A percentile compares a stretch with the other conserved stretches of the same genome.
phyloP scores from a whole-genome alignment of 1,139 yeast genomes.

The Trichomonascaceae sp. region DNA sequence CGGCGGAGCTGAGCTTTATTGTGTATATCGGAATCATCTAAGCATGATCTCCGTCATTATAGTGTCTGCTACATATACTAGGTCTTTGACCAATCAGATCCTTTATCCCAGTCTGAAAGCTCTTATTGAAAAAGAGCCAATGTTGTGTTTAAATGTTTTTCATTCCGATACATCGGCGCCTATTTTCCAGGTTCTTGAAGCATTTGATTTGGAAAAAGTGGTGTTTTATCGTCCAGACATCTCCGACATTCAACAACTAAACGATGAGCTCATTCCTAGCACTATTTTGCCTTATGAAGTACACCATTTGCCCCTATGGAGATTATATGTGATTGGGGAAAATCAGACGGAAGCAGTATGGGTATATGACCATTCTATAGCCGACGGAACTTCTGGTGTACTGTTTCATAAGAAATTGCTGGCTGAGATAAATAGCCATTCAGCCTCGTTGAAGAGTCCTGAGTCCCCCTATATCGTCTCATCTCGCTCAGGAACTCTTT shows the following conservation, averaged over 20 bases:
- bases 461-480: background rate
- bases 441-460: background rate
- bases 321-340: conserved; percentile 13
- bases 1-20: conserved; percentile 14
- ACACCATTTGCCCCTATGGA: conserved; percentile 16
- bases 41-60: conserved; percentile 14
- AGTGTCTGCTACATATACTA: conserved; percentile 13
- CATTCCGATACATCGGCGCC: conserved; percentile 6
- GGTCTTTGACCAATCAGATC: conserved; percentile 7
- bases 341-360: conserved; percentile 13
- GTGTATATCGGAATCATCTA: conserved; percentile 11
- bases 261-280: conserved; percentile 21
- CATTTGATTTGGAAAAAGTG: conserved; percentile 11
- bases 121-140: conserved; percentile 10
- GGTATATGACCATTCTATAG: conserved; percentile 19
- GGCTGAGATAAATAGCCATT: conserved; percentile 12
- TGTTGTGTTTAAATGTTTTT: conserved; percentile 10
- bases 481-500: background rate
- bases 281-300: conserved; percentile 11
- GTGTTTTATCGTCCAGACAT: conserved; percentile 10
- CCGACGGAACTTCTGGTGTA: conserved; percentile 21
- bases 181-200: conserved; percentile 5
- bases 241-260: conserved; percentile 7
- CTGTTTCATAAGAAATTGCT: conserved; percentile 17
- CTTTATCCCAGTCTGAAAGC: conserved; percentile 13